Percentiles rank a stretch among this genome's conserved stretches.
phyloP scores from a whole-genome alignment of 345 rosid genomes.

The Salix suchowensis region DNA sequence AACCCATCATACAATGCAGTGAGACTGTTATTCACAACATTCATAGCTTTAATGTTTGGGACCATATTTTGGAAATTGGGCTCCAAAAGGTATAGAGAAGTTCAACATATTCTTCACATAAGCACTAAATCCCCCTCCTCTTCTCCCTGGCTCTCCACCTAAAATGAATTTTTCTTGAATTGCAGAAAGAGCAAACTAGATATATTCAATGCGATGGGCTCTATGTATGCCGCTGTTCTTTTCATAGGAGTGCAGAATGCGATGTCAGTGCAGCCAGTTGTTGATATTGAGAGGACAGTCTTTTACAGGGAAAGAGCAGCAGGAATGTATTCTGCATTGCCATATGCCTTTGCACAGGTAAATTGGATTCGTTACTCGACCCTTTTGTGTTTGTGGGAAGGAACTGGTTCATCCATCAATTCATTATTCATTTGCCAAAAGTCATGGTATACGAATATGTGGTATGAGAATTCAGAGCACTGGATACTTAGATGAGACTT shows the following conservation, averaged over 20 bases:
- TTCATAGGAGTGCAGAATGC: constrained; percentile 59
- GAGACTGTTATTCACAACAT: constrained; percentile 43
- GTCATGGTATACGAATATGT: background rate
- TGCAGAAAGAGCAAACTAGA: constrained; percentile 45
- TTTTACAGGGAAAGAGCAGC: constrained; percentile 73
- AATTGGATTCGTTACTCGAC: background rate
- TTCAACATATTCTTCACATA: background rate
- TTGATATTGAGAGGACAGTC: constrained; percentile 59
- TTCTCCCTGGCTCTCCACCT: background rate
- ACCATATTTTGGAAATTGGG: constrained; percentile 68
- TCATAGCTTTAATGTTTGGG: constrained; percentile 59
- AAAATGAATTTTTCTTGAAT: background rate
- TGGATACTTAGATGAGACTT: too few relatives aligned
- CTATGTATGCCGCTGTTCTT: constrained; percentile 59
- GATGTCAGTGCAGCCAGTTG: constrained; percentile 53
- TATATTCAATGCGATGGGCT: constrained; percentile 56
- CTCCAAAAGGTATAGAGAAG: constrained; percentile 38
- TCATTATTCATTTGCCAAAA: background rate
- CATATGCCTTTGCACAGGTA: constrained; percentile 74
- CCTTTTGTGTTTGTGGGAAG: background rate
- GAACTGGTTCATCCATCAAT: background rate
- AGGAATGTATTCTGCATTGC: constrained; percentile 69
- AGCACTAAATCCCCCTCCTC: background rate
- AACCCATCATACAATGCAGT: constrained; percentile 51
- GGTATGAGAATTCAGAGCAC: too few relatives aligned